These are phyloP conservation scores for Leishmania aethiopica DNA, from an alignment of 208 protist species.

Conservation along the genomic window DNA sequence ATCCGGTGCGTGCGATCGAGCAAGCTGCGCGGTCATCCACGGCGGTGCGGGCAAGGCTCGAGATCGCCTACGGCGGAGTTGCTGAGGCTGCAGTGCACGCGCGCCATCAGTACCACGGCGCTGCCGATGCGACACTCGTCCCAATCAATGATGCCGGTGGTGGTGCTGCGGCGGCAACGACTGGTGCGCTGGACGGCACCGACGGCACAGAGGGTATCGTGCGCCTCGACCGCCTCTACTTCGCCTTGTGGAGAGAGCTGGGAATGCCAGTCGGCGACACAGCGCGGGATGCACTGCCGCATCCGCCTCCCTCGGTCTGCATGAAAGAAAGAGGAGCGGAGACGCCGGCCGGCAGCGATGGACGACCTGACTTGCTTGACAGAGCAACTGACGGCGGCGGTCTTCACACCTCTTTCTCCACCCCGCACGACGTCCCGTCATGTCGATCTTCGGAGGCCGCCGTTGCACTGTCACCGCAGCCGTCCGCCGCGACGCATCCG, in stretches of 20 bases:
- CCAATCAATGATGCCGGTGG: constrained; percentile 11
- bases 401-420: neutral
- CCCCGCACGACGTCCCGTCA: neutral
- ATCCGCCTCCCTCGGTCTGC: neutral
- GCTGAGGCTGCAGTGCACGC: constrained; percentile 30
- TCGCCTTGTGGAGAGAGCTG: constrained; percentile 21
- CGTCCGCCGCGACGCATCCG: neutral
- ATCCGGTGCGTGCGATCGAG: constrained; percentile 30
- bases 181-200: neutral
- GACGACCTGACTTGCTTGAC: neutral
- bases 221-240: constrained; percentile 20
- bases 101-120: constrained; percentile 16
- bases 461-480: neutral
- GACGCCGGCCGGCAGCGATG: neutral
- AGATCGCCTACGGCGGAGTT: constrained; percentile 30
- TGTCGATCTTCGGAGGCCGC: neutral
- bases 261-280: constrained; percentile 8
- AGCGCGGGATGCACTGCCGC: neutral
- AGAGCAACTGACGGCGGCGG: neutral
- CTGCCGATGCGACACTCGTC: constrained; percentile 7
- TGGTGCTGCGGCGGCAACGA: neutral
- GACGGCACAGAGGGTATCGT: neutral
- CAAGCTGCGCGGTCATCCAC: constrained; percentile 21
- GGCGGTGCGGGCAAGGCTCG: constrained; percentile 19
- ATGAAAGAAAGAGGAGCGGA: neutral